Base-by-base conservation (phyloP, 1,139 yeast species). In the Entelexis paramagnoliae region DNA sequence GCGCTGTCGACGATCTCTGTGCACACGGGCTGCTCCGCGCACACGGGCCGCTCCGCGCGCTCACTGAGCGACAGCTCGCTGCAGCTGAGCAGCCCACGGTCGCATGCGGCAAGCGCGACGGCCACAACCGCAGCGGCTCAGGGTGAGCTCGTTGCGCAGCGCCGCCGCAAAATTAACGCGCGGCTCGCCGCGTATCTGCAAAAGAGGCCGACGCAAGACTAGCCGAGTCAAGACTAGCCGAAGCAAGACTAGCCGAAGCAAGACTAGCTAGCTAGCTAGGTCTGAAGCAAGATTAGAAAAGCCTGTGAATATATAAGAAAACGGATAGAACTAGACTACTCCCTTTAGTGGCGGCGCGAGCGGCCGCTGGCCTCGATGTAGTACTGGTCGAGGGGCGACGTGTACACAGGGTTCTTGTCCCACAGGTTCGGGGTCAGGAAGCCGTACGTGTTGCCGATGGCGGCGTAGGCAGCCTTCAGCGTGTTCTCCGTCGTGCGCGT, bases 401-500 rank as follows among this genome's bases (percentile, higher is more conserved):
- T 78, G 71, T 80, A 80, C 72, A 88, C 81, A 62, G 86, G 79
- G 68, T 81, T 79, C 68, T 81, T 87, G 68, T 78, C 77, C 99
- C 99, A 91, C 77, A 91, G 82, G 94, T 89, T 85, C 71, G 99
- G 99, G 73, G 98, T 91, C 78, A 93, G 84, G 97, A 88, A 91
- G 79, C 95, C 96, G 86, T 91, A 93, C 66, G 98, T 87, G 95
- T 91, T 89, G 79, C 96, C 96, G 69, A 91, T 83, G 71, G 98
- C 99, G 76, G 83, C 89, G 80, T 91, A 93, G 70, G 97, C 87
- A 72, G 98, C 98, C 85, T 93, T 93, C 74, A 91, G 85, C 75
- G 98, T 91, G 95, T 91, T 91, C 81, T 93, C 98, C 71, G 91
- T 81, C 72, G 98, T 93, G 85, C 97, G 88, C 80, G 99, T 93